These are phyloP conservation scores for Breynia disticha DNA, from an alignment of 441 rosid genomes.

Conservation along the genomic window DNA sequence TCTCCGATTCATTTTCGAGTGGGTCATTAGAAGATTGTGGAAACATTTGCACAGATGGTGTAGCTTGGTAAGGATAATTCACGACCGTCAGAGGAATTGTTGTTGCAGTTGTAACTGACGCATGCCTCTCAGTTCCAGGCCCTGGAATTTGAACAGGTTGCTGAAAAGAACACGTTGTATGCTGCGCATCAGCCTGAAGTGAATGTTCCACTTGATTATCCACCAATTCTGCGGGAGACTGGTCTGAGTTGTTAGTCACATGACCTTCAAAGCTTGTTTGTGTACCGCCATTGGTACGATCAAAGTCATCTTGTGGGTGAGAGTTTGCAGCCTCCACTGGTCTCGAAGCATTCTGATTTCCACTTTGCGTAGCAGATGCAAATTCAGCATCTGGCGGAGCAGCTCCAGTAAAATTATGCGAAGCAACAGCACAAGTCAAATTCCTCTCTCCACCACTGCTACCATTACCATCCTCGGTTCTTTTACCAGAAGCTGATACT, in stretches of 20 bases:
- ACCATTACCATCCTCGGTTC: not conserved
- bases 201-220: constrained; percentile 22
- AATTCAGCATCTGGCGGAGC: constrained; percentile 12
- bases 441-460: not conserved
- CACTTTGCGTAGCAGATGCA: constrained; percentile 22
- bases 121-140: constrained; percentile 12
- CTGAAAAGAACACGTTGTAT: constrained; percentile 17
- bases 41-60: constrained; percentile 25
- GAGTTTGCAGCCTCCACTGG: constrained; percentile 22
- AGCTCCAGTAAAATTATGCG: not conserved
- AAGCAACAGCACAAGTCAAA: not conserved
- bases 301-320: constrained; percentile 18
- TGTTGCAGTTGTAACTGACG: constrained; percentile 15
- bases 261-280: constrained; percentile 18
- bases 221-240: constrained; percentile 15
- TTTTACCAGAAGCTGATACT: not conserved
- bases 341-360: constrained; percentile 19
- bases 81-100: constrained; percentile 17
- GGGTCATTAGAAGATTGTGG: constrained; percentile 40
- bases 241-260: constrained; percentile 15
- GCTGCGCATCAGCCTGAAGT: constrained; percentile 22
- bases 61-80: constrained; percentile 25
- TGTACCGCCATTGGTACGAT: constrained; percentile 14
- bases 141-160: constrained; percentile 13
- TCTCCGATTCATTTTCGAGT: constrained; percentile 73